Percentiles rank a stretch among this genome's conserved stretches.
Conservation (phyloP, 2,329 filamentous ascomycete species). For the Cadophora malorum region DNA sequence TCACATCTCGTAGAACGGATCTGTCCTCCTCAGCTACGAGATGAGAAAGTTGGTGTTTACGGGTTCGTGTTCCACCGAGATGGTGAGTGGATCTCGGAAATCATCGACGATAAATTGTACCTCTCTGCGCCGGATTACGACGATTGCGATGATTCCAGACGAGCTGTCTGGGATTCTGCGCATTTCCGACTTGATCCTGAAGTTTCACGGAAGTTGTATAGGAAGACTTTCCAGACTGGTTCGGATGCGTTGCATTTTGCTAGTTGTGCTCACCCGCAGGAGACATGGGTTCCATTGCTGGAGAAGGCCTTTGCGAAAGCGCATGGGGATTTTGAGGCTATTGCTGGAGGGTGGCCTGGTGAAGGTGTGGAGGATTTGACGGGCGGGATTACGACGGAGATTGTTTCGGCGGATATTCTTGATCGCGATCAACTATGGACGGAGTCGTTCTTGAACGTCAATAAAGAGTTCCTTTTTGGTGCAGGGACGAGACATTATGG, state of each 20-base stretch:
- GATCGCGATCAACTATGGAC: conserved; percentile 85
- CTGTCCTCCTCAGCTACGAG: conserved; percentile 34
- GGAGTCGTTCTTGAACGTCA: conserved; percentile 80
- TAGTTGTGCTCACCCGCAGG: conserved; percentile 75
- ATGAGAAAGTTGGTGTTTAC: conserved; percentile 76
- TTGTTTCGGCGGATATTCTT: conserved; percentile 73
- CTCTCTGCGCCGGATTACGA: conserved; percentile 83
- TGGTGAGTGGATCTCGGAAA: conserved; percentile 88
- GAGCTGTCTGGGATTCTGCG: conserved; percentile 7
- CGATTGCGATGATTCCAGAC: conserved; percentile 53
- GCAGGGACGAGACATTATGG: conserved; percentile 56
- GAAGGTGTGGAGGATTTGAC: conserved; percentile 66
- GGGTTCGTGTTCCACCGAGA: conserved; percentile 88
- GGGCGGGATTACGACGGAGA: conserved; percentile 73
- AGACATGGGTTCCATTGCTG: conserved; percentile 81
- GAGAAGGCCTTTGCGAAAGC: conserved; percentile 88
- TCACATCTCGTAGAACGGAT: conserved; percentile 56
- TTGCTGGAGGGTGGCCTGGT: conserved; percentile 72
- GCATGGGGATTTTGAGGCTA: conserved; percentile 76
- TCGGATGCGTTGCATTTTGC: conserved; percentile 81
- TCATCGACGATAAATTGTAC: conserved; percentile 90
- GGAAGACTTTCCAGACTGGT: conserved; percentile 53
- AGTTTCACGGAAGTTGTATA: conserved; percentile 51
- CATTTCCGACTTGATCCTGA: conserved; percentile 16
- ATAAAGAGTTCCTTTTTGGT: conserved; percentile 79